Conservation (phyloP, 371 early-diverging fungal species). For the Mortierella polycephala region DNA sequence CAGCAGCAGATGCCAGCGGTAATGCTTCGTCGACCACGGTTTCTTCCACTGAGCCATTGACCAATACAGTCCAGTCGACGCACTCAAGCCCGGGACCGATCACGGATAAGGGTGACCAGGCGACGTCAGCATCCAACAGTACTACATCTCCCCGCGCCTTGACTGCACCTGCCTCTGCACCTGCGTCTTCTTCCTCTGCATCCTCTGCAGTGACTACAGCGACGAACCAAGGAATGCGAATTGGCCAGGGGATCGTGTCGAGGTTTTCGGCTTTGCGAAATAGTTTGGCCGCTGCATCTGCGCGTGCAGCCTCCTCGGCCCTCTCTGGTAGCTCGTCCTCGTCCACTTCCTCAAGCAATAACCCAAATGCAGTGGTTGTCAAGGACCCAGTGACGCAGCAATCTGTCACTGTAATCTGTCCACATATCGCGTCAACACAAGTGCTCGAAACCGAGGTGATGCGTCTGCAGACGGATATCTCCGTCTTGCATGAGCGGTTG, state of each 20-base stretch:
- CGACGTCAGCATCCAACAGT: neutral
- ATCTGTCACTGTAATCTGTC: constrained; percentile 36
- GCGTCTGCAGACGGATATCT: constrained; percentile 41
- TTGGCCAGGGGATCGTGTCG: constrained; percentile 39
- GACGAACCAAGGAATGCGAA: constrained; percentile 21
- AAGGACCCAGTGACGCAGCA: constrained; percentile 33
- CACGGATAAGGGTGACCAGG: neutral
- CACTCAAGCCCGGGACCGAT: neutral
- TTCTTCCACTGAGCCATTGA: neutral
- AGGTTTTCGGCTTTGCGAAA: constrained; percentile 37
- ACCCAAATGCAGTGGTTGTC: constrained; percentile 26
- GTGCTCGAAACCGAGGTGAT: constrained; percentile 38
- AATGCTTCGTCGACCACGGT: no score
- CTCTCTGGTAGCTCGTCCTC: constrained; percentile 23
- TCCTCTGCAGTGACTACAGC: constrained; percentile 12
- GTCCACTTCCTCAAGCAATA: constrained; percentile 1
- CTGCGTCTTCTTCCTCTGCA: constrained; percentile 1
- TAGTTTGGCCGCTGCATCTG: constrained; percentile 44
- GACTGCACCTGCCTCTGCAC: constrained; percentile 19
- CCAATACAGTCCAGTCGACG: neutral
- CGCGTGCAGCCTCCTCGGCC: constrained; percentile 35
- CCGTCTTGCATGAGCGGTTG: constrained; percentile 43
- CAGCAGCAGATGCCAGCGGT: constrained; percentile 1
- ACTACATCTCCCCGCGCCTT: neutral
- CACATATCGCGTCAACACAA: constrained; percentile 22